Base-by-base conservation (phyloP, 2,329 filamentous ascomycete species). In the Exutisphaerella laricina region DNA sequence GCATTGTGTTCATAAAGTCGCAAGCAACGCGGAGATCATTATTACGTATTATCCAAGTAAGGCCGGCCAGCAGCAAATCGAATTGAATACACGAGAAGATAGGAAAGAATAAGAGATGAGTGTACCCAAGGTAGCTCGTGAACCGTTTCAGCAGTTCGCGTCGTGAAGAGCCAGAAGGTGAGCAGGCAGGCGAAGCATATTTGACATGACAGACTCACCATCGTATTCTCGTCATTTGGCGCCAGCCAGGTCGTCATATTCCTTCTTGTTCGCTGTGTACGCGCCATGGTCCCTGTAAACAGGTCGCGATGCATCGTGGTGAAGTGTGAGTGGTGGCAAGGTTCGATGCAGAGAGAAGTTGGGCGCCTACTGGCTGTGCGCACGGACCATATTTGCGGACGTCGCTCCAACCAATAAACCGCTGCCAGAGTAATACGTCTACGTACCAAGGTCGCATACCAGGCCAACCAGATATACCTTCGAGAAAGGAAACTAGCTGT, bases 1-100 rank as follows among this genome's bases (percentile, higher is more conserved):
- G 43, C 51, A 52, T 56, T 14, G 45, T 46, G 44, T 21, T 42
- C n/a, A 43, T 41, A 40, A 22, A 31, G 31, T 35, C 32, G 37
- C 37, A 17, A 45, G 12, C 33, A 30, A 32, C 26, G 35, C 26
- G 25, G 12, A 16, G 22, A 30, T 28, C 34, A 41, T 35, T 28
- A 40, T 35, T 43, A 42, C 30, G 23, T 32, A 41, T 32, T 8
- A 40, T 32, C 17, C n/a, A 36, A 36, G 41, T 45, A 49, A 34
- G 28, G 54, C 56, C 49, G 56, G 38, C 53, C 57, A 57, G 57
- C 56, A 58, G 57, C 56, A 42, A 45, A 35, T 29, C 16, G 36
- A 42, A 42, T 29, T 5, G 30, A 40, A 45, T 43, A 33, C 38
- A 42, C 23, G 32, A 39, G n/a, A n/a, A n/a, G 31, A 38, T 32